Conservation (phyloP, 176 grass and related monocot species). For the Ensete glaucum region DNA sequence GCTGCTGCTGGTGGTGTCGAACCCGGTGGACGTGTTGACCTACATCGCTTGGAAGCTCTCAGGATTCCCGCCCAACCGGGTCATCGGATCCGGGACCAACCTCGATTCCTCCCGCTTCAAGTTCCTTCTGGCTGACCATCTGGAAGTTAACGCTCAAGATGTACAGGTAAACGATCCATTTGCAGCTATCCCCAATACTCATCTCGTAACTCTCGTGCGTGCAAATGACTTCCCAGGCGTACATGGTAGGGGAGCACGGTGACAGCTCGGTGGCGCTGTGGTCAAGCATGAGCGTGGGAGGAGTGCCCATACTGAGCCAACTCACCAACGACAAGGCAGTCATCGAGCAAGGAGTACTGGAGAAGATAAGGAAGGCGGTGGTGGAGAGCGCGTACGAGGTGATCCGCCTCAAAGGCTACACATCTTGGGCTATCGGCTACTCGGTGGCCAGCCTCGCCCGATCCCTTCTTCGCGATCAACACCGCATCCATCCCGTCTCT, state of each 20-base stretch:
- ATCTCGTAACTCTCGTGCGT: too few species aligned
- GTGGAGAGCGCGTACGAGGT: slow-evolving; percentile 19
- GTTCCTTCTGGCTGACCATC: slow-evolving; percentile 9
- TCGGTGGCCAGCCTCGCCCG: slow-evolving; percentile 14
- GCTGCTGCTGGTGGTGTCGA: slow-evolving; percentile 11
- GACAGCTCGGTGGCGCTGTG: slow-evolving; percentile 19
- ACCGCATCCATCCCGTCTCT: slow-evolving; percentile 9
- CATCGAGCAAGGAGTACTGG: background rate
- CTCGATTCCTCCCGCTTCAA: slow-evolving; percentile 9
- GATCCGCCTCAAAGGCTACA: slow-evolving; percentile 18
- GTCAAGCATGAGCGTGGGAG: slow-evolving; percentile 16
- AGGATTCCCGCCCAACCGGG: slow-evolving; percentile 10
- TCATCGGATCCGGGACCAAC: slow-evolving; percentile 11
- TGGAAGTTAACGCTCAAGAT: slow-evolving; percentile 5
- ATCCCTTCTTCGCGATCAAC: slow-evolving; percentile 7
- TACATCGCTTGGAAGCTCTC: slow-evolving; percentile 20
- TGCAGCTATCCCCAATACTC: too few species aligned
- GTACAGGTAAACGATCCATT: background rate
- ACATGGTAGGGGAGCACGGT: slow-evolving; percentile 20
- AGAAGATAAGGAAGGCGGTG: slow-evolving; percentile 13
- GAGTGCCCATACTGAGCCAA: slow-evolving; percentile 1
- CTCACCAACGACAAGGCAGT: background rate
- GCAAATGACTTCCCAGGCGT: background rate
- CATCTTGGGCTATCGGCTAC: slow-evolving; percentile 17
- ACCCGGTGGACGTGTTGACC: slow-evolving; percentile 17